Evolutionary conservation across 495 filamentous ascomycete genomes (phyloP).

Genomic region (Clohesyomyces aquaticus): DNA sequence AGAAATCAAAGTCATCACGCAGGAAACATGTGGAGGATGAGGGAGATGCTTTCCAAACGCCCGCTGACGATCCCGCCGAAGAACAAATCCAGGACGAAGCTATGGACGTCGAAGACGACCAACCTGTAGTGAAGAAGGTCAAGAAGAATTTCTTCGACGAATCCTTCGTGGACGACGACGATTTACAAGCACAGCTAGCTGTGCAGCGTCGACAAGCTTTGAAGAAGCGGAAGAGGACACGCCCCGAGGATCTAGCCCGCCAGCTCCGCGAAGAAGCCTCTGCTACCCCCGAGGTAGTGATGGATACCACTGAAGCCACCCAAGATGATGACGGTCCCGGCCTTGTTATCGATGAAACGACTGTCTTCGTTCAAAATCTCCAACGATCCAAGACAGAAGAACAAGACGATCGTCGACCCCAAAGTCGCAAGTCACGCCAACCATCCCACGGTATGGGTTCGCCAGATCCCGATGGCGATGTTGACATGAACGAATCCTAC

Average conservation of each 20-base stretch:
- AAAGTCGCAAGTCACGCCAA: constrained; percentile 46
- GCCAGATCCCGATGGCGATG: constrained; percentile 62
- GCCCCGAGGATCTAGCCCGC: constrained; percentile 82
- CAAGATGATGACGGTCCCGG: constrained; percentile 64
- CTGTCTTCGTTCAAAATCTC: constrained; percentile 88
- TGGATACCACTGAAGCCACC: constrained; percentile 49
- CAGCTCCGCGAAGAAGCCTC: constrained; percentile 77
- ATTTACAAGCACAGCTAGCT: constrained; percentile 83
- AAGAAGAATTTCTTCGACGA: constrained; percentile 69
- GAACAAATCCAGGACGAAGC: no score
- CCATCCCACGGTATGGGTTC: constrained; percentile 43
- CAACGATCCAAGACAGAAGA: constrained; percentile 45
- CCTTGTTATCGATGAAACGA: constrained; percentile 89
- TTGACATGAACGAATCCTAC: constrained; percentile 65
- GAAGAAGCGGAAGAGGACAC: constrained; percentile 84
- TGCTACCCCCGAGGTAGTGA: constrained; percentile 49
- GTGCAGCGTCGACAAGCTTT: constrained; percentile 77
- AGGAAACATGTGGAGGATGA: constrained; percentile 83
- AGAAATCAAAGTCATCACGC: constrained; percentile 77
- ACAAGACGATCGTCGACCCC: constrained; percentile 59
- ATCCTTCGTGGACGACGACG: constrained; percentile 86
- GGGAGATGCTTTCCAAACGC: constrained; percentile 67
- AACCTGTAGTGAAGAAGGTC: constrained; percentile 44
- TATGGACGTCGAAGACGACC: constrained; percentile 78
- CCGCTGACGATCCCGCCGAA: constrained; percentile 47